Evolutionary conservation across 176 grass and related monocot species (phyloP).

Genomic region (Tillandsia leiboldiana): DNA sequence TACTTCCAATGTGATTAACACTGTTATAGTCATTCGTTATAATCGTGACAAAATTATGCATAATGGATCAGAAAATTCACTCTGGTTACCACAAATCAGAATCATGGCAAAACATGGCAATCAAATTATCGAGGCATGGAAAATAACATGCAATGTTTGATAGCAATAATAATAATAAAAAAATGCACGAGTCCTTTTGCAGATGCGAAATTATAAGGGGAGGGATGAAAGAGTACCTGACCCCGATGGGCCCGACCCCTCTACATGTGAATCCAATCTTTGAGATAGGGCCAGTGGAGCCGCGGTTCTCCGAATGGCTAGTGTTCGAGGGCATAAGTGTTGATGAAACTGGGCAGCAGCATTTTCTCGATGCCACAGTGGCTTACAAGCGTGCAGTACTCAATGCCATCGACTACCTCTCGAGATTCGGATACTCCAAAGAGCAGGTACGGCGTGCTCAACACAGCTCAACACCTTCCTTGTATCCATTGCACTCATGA

Average conservation of each 20-base stretch:
- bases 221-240: conserved; percentile 85
- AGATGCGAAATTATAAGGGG: conserved; percentile 93
- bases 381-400: conserved; percentile 82
- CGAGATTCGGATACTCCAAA: conserved; percentile 87
- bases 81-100: too few relatives aligned
- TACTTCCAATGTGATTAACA: too few relatives aligned
- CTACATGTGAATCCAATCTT: conserved; percentile 94
- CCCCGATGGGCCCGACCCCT: conserved; percentile 71
- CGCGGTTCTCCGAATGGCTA: conserved; percentile 85
- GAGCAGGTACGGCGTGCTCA: conserved; percentile 46
- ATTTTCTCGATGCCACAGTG: conserved; percentile 85
- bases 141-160: too few relatives aligned
- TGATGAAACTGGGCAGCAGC: conserved; percentile 76
- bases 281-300: conserved; percentile 89
- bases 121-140: too few relatives aligned
- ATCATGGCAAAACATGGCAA: too few relatives aligned
- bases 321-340: conserved; percentile 97
- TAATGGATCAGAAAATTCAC: too few relatives aligned
- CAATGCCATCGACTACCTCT: conserved; percentile 88
- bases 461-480: not conserved
- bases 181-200: conserved; percentile 1
- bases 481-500: not conserved
- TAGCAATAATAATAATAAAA: too few relatives aligned
- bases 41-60: too few relatives aligned
- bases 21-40: too few relatives aligned